Base-by-base conservation (phyloP, 2,329 filamentous ascomycete genomes). In the Colletotrichum navitas region DNA sequence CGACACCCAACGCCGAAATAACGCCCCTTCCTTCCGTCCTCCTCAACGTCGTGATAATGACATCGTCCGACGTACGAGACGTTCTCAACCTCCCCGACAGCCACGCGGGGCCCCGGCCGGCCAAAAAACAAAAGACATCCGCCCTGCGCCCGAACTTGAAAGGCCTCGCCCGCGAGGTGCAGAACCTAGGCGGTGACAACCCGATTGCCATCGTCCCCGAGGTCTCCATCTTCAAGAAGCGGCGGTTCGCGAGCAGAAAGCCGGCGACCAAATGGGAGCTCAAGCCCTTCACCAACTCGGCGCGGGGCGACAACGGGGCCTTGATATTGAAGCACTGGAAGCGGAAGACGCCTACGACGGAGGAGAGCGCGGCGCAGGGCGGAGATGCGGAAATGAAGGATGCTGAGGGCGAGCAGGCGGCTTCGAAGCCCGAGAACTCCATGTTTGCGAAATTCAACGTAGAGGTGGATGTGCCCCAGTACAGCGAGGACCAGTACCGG, bases 391-490 rank as follows among this genome's bases (percentile, higher is more conserved):
- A 78, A 51, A 74, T 77, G 68, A 78, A 81, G 77, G 81, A 84
- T 21, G 76, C 76, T 59, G 79, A 83, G 61, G 79, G 79, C 45
- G 81, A 81, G n/a, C 66, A 75, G 49, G 73, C 76, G 71, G 72
- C 69, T 47, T 75, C 77, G 54, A 66, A 47, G 49, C 69, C 65
- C 62, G 89, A 91, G 73, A 89, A 92, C 77, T 91, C 89, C 10
- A 78, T 83, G 2, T 98, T 96, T 81, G 90, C 93, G 59, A 97
- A 95, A 79, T 98, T 93, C 86, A 97, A 98, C 79, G 91, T 97
- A 66, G 88, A 92, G 74, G 89, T 95, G 18, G 88, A 92, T 5
- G 86, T 94, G 45, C 94, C 95, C 0, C 87, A 91, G 72, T 98
- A 98, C 81, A 94, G 89, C 73, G 92, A 97, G 74, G 93, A 95